Base-by-base conservation (phyloP, 2,329 filamentous ascomycete species). In the Aureobasidium lini region DNA sequence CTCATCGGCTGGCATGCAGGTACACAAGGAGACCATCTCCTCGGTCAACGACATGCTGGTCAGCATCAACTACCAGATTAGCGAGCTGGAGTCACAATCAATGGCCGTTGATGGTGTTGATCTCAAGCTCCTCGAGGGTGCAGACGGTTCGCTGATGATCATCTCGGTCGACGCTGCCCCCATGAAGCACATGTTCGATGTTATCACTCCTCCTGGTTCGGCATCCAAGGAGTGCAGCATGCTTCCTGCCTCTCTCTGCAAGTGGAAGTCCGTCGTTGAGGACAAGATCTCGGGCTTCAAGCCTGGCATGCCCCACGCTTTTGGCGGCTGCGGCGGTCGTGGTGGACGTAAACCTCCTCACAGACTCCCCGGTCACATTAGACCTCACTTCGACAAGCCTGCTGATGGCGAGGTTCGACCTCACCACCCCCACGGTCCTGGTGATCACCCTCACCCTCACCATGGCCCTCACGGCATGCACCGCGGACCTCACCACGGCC, bases 61-160 rank as follows among this genome's bases (percentile, higher is more conserved):
- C 56, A 70, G 75, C 39, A 67, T 87, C 60, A 76, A 81, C 62
- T 72, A 88, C 39, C 77, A 83, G 63, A 79, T 88, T 62, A 77
- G 84, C 61, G 79, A 84, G 68, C 80, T 88, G 29, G 82, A 81
- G 60, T 71, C 77, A 57, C 65, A 71, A 59, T 62, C 63, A 16
- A 73, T 76, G 44, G 83, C 84, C 61, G 71, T 87, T 58, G 73
- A 81, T 46, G 77, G 74, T 31, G 76, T 90, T 60, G 79, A 81
- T 47, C 75, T 89, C 47, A 81, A 81, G 65, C 74, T 89, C 16
- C 76, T 90, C 69, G 81, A 85, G 75, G 82, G 81, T 1, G 76
- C 78, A 4, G 72, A 72, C 15, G 79, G 79, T 57, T 79, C 81
- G 50, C 74, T 88, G 39, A 71, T 82, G 69, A 82, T 88, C 63